Evolutionary conservation across 2,329 filamentous ascomycete genomes (phyloP).

Genomic region (Aspergillus persii): DNA sequence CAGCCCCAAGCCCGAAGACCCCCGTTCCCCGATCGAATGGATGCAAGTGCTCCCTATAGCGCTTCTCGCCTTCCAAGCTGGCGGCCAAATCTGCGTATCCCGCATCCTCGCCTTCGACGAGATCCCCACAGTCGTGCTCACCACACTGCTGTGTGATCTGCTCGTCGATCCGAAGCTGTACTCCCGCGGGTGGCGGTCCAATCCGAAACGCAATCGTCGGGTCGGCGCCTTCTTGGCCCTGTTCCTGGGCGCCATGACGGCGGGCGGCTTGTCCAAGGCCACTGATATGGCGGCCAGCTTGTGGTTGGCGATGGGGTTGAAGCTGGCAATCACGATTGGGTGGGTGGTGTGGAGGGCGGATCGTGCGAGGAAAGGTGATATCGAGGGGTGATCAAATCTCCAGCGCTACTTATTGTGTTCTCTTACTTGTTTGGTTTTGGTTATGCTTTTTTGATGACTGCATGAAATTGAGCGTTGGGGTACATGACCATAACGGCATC

Average conservation of each 20-base stretch:
- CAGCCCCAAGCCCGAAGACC: constrained; percentile 28
- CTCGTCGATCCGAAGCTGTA: constrained; percentile 34
- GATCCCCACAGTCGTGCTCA: constrained; percentile 44
- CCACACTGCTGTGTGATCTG: constrained; percentile 40
- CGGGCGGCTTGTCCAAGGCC: constrained; percentile 38
- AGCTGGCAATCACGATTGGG: constrained; percentile 31
- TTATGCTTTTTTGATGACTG: neutral
- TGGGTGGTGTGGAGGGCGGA: constrained; percentile 38
- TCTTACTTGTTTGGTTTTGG: neutral
- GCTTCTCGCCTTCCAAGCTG: constrained; percentile 41
- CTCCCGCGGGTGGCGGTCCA: constrained; percentile 16
- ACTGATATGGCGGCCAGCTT: constrained; percentile 37
- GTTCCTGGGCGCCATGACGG: constrained; percentile 42
- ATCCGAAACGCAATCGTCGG: constrained; percentile 35
- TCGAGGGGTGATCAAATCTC: constrained; percentile 7
- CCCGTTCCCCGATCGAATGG: constrained; percentile 33
- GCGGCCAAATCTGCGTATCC: constrained; percentile 40
- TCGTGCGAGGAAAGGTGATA: constrained; percentile 5
- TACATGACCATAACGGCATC: neutral
- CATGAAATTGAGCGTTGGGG: neutral
- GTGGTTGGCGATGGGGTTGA: constrained; percentile 42
- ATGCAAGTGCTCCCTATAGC: constrained; percentile 39
- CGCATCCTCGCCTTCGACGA: constrained; percentile 38
- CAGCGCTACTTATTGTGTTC: neutral
- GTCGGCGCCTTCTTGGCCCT: constrained; percentile 36